Base-by-base conservation (phyloP, 2,329 filamentous ascomycete species). In the Fusarium tuaranense region DNA sequence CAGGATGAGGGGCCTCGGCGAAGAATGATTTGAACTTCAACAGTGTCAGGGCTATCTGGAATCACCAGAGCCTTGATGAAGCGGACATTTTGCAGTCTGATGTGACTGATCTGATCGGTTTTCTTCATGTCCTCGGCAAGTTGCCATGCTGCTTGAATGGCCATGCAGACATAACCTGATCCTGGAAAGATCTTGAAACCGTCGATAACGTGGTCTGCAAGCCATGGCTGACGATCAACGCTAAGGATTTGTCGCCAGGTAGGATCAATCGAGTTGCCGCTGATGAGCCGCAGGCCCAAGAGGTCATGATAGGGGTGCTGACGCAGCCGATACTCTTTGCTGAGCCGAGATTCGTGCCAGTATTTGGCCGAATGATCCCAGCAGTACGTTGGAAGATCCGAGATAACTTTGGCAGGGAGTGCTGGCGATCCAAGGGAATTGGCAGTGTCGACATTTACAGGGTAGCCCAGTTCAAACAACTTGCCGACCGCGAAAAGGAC, bases 351-450 rank as follows among this genome's bases (percentile, higher is more conserved):
- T 32, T 58, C 53, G 2, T 58, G 53, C 53, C 53, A 58, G 20
- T 36, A 58, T 2, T 38, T 34, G 20, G 30, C n/a, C 1, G 53
- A 38, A 25, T 86, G 83, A 41, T 86, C 80, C 84, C 84, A 87
- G 0, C 79, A 75, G 70, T 87, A 87, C 1, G 73, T 72, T 2
- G 85, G 84, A 0, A 86, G 66, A 13, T 75, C 71, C 2, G 44
- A 18, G 4, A 78, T 25, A 27, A 78, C 65, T 5, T 34, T 30
- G 30, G 20, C 7, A 12, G 18, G 7, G 4, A 18, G 7, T n/a
- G 4, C n/a, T 22, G 7, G 25, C 5, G 8, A n/a, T 14, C 36
- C 16, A n/a, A 32, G 22, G 6, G 20, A 59, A 20, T 59, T 59
- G n/a, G 55, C 48, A 62, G 67, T 71, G 9, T 71, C 30, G 1